phyloP scores from a whole-genome alignment of 2,329 filamentous ascomycete species.

The Blastomyces silverae region DNA sequence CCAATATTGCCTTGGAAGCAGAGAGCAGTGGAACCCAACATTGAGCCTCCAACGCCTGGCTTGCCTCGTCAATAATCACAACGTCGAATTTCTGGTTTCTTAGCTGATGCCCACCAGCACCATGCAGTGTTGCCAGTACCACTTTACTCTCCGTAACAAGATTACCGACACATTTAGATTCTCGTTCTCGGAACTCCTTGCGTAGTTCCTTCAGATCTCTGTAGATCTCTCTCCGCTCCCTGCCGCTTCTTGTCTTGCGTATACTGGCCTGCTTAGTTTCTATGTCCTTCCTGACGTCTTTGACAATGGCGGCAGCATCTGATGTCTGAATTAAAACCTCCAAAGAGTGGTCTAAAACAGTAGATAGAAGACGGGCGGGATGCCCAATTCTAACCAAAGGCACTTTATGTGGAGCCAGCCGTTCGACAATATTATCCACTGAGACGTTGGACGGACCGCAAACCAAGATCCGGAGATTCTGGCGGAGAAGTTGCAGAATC shows the following conservation, averaged over 20 bases:
- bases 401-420: conserved; percentile 74
- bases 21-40: conserved; percentile 88
- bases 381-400: conserved; percentile 87
- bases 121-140: conserved; percentile 86
- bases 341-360: conserved; percentile 80
- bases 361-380: conserved; percentile 80
- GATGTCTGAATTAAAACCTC: conserved; percentile 87
- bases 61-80: conserved; percentile 92
- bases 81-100: conserved; percentile 79
- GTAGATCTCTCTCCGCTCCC: conserved; percentile 75
- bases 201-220: conserved; percentile 75
- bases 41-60: conserved; percentile 90
- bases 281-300: conserved; percentile 86
- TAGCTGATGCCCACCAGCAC: conserved; percentile 78
- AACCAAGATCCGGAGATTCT: conserved; percentile 70
- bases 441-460: conserved; percentile 96
- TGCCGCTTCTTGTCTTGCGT: conserved; percentile 73
- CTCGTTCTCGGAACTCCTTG: conserved; percentile 80
- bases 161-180: conserved; percentile 70
- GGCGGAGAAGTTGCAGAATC: conserved; percentile 78
- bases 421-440: conserved; percentile 96
- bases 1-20: conserved; percentile 76
- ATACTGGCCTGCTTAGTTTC: conserved; percentile 84
- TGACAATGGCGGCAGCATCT: conserved; percentile 80
- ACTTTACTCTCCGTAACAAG: conserved; percentile 74